Evolutionary conservation across 192 early-diverging fungal species (phyloP).

Genomic region (Thamnidium elegans): DNA sequence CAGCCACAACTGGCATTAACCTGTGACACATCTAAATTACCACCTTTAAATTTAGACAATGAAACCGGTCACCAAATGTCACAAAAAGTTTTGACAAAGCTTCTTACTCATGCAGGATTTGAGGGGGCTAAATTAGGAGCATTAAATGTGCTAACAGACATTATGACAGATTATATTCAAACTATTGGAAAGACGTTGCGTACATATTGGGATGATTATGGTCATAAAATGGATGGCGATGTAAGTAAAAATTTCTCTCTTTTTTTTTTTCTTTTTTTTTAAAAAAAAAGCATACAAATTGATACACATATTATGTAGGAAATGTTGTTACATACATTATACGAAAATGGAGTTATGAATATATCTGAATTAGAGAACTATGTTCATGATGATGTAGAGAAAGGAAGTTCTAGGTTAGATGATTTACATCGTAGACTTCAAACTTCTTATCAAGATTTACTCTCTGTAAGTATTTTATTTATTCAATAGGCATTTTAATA

Average conservation of each 20-base stretch:
- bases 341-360: constrained; percentile 76
- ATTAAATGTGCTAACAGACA: constrained; percentile 71
- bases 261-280: constrained; percentile 9
- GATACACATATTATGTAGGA: constrained; percentile 47
- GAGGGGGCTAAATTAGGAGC: constrained; percentile 69
- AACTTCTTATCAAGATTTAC: constrained; percentile 66
- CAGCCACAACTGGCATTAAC: not conserved
- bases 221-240: constrained; percentile 68
- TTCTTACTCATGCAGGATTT: constrained; percentile 88
- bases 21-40: constrained; percentile 5
- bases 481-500: not conserved
- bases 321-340: constrained; percentile 76
- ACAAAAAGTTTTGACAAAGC: constrained; percentile 56
- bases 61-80: constrained; percentile 56
- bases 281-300: not conserved
- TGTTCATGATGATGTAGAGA: constrained; percentile 74
- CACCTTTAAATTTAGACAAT: constrained; percentile 54
- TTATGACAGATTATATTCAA: constrained; percentile 73
- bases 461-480: constrained; percentile 36
- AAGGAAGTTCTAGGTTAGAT: constrained; percentile 64
- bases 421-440: constrained; percentile 78
- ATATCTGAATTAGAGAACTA: constrained; percentile 73
- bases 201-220: constrained; percentile 74
- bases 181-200: constrained; percentile 84
- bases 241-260: constrained; percentile 38